Percentiles rank a stretch among this genome's conserved stretches.
Evolutionary conservation across 139 green algal species (phyloP).

Genomic region (Coccomyxa sp.): DNA sequence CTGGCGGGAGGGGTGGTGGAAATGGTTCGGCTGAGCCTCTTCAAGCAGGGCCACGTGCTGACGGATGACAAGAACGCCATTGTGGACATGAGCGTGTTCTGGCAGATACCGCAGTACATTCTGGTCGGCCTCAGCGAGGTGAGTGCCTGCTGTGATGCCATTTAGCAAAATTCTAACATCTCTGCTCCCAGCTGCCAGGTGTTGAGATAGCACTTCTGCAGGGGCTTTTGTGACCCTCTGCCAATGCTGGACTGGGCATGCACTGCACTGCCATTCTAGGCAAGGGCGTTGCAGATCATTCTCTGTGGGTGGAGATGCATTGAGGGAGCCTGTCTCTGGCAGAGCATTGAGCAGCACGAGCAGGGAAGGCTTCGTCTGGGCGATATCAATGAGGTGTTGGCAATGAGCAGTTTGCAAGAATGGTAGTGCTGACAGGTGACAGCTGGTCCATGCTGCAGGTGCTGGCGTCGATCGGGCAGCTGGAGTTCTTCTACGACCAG

Average conservation of each 20-base stretch:
- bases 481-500: conserved; percentile 97
- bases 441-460: too few relatives aligned
- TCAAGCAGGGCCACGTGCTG: conserved; percentile 19
- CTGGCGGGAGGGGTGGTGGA: conserved; percentile 64
- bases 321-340: too few relatives aligned
- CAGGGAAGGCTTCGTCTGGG: too few relatives aligned
- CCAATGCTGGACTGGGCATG: neutral
- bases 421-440: too few relatives aligned
- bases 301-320: too few relatives aligned
- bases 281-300: too few relatives aligned
- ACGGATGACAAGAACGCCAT: conserved; percentile 9
- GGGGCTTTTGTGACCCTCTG: neutral
- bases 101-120: conserved; percentile 81
- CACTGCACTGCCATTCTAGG: neutral
- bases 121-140: conserved; percentile 80
- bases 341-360: too few relatives aligned
- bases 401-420: too few relatives aligned
- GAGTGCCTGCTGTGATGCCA: neutral
- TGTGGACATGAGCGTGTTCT: conserved; percentile 53
- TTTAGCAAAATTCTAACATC: too few relatives aligned
- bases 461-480: conserved; percentile 82
- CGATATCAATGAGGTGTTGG: too few relatives aligned
- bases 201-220: neutral
- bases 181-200: neutral
- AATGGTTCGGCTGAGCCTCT: conserved; percentile 49